phyloP scores from a whole-genome alignment of 2,329 filamentous ascomycete species.

The Calycina herbarum region DNA sequence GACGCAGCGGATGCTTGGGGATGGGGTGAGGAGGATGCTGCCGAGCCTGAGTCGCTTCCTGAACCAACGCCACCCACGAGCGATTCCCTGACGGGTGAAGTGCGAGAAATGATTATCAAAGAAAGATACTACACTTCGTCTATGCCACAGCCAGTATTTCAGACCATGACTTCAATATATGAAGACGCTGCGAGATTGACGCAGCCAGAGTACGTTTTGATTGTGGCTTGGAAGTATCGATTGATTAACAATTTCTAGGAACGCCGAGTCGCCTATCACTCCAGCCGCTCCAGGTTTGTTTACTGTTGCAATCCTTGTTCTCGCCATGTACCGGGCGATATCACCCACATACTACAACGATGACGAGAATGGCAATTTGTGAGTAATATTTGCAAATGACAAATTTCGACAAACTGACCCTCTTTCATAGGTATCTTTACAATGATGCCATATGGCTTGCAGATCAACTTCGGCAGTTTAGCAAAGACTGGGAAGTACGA shows the following conservation, averaged over 20 bases:
- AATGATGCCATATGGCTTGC: slow-evolving; percentile 67
- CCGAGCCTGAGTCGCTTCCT: slow-evolving; percentile 35
- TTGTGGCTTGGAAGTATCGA: not conserved
- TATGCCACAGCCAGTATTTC: slow-evolving; percentile 76
- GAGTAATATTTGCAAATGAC: slow-evolving; percentile 33
- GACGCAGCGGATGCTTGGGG: slow-evolving; percentile 63
- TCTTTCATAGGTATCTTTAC: slow-evolving; percentile 57
- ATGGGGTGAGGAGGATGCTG: slow-evolving; percentile 71
- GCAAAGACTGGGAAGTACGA: slow-evolving; percentile 52
- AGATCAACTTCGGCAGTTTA: slow-evolving; percentile 54
- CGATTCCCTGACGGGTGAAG: slow-evolving; percentile 14
- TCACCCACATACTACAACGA: slow-evolving; percentile 72
- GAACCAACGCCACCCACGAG: slow-evolving; percentile 24
- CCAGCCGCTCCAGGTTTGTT: slow-evolving; percentile 70
- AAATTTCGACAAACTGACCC: not conserved
- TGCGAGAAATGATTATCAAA: slow-evolving; percentile 68
- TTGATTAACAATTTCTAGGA: slow-evolving; percentile 36
- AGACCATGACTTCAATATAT: slow-evolving; percentile 59
- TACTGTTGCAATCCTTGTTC: slow-evolving; percentile 66
- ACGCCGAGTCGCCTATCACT: slow-evolving; percentile 57
- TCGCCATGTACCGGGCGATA: slow-evolving; percentile 79
- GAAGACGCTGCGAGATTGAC: slow-evolving; percentile 64
- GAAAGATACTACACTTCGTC: slow-evolving; percentile 89
- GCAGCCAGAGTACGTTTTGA: slow-evolving; percentile 45
- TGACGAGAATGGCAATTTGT: slow-evolving; percentile 64